phyloP scores from a whole-genome alignment of 2,329 filamentous ascomycete genomes.

The Talaromyces sp. region DNA sequence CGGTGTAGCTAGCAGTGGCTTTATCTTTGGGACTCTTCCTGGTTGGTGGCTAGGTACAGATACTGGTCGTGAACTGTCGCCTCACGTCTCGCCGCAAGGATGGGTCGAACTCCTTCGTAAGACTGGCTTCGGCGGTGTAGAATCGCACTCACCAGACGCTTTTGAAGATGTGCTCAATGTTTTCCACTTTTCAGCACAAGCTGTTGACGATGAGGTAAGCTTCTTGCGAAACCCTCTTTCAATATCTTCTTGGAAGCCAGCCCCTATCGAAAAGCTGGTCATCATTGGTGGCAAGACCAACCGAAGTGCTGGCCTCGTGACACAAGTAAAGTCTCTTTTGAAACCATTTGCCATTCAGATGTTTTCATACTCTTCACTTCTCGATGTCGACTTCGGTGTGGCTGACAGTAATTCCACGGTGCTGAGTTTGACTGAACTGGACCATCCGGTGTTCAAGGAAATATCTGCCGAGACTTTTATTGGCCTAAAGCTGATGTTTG shows the following conservation, averaged over 20 bases:
- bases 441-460: not conserved
- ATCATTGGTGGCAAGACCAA: not conserved
- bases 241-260: not conserved
- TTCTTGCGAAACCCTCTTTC: conserved; percentile 1
- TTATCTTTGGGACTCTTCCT: conserved; percentile 1
- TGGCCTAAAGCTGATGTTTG: not conserved
- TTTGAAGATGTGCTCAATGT: not conserved
- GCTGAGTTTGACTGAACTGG: conserved; percentile 10
- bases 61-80: not conserved
- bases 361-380: not conserved
- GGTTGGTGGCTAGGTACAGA: conserved; percentile 28
- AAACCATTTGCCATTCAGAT: not conserved
- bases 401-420: not conserved
- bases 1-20: conserved; percentile 23
- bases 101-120: conserved; percentile 5
- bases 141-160: not conserved
- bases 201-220: not conserved
- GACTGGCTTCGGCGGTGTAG: conserved; percentile 12
- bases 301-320: not conserved
- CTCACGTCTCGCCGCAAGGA: not conserved
- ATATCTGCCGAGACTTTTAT: conserved; percentile 2
- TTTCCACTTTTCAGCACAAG: not conserved
- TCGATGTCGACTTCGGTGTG: not conserved
- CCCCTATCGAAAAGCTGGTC: not conserved
- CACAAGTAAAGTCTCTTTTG: not conserved